A percentile compares a stretch with the other conserved stretches of the same genome.
Evolutionary conservation across 2,329 filamentous ascomycete species (phyloP).

Genomic region (Blastomyces silverae): DNA sequence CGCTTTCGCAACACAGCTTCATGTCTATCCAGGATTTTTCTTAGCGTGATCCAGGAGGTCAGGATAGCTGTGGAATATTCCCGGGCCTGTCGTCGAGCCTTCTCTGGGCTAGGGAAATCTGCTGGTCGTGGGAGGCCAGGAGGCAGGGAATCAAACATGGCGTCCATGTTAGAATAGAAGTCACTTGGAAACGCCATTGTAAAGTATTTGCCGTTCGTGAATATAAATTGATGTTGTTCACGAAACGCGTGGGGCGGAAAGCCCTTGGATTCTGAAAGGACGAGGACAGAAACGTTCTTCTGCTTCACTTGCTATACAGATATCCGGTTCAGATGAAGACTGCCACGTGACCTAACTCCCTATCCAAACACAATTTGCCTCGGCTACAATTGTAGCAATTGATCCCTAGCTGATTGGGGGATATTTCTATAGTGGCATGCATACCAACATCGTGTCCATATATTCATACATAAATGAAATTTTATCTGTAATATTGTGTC

Average conservation of each 20-base stretch:
- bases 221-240: background rate
- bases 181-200: background rate
- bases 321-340: too few species aligned
- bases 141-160: background rate
- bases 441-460: too few species aligned
- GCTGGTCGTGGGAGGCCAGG: constrained; percentile 13
- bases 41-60: constrained; percentile 32
- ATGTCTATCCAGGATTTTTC: constrained; percentile 44
- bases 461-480: too few species aligned
- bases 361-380: too few species aligned
- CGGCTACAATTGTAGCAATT: too few species aligned
- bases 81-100: constrained; percentile 2
- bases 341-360: too few species aligned
- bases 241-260: background rate
- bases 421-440: too few species aligned
- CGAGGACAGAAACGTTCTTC: too few species aligned
- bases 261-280: background rate
- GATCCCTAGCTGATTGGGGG: too few species aligned
- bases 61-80: constrained; percentile 28
- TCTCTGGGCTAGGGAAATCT: constrained; percentile 11
- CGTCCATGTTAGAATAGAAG: background rate
- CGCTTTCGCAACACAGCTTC: constrained; percentile 47
- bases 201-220: background rate
- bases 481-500: too few species aligned
- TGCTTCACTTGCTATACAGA: too few species aligned